Evolutionary conservation across 352 stramenopile genomes (phyloP).

Genomic region (Plasmopara halstedii): DNA sequence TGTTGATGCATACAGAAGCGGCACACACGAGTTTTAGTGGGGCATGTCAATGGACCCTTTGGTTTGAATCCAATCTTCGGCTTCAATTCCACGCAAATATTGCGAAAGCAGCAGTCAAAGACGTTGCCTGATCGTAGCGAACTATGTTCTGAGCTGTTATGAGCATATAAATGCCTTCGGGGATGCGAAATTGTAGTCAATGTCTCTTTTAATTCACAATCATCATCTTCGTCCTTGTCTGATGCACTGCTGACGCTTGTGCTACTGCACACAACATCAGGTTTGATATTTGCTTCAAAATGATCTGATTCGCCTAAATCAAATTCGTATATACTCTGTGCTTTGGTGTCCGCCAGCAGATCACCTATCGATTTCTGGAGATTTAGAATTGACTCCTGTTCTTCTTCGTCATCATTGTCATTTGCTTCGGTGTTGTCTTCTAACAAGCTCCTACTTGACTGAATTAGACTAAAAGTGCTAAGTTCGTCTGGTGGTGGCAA

Average conservation of each 20-base stretch:
- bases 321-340: constrained; percentile 1
- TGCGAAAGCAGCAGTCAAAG: constrained; percentile 80
- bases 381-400: background rate
- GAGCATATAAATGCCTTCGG: background rate
- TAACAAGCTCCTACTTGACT: constrained; percentile 26
- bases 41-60: constrained; percentile 39
- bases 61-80: constrained; percentile 81
- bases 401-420: constrained; percentile 19
- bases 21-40: constrained; percentile 54
- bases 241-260: constrained; percentile 24
- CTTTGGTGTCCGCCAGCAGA: constrained; percentile 16
- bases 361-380: constrained; percentile 22
- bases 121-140: constrained; percentile 47
- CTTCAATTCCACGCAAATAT: constrained; percentile 85
- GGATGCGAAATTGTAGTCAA: constrained; percentile 3
- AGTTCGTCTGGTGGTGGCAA: constrained; percentile 50
- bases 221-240: constrained; percentile 27
- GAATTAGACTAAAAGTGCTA: constrained; percentile 33
- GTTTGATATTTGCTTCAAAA: constrained; percentile 14
- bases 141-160: constrained; percentile 25
- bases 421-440: constrained; percentile 11
- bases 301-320: constrained; percentile 6
- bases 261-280: constrained; percentile 18
- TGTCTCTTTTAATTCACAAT: constrained; percentile 10
- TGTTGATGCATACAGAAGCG: constrained; percentile 88